A percentile compares a stretch with the other conserved stretches of the same genome.
These are phyloP conservation scores for Auricularia cornea DNA, from an alignment of 768 basidiomycete species.

Conservation along the genomic window DNA sequence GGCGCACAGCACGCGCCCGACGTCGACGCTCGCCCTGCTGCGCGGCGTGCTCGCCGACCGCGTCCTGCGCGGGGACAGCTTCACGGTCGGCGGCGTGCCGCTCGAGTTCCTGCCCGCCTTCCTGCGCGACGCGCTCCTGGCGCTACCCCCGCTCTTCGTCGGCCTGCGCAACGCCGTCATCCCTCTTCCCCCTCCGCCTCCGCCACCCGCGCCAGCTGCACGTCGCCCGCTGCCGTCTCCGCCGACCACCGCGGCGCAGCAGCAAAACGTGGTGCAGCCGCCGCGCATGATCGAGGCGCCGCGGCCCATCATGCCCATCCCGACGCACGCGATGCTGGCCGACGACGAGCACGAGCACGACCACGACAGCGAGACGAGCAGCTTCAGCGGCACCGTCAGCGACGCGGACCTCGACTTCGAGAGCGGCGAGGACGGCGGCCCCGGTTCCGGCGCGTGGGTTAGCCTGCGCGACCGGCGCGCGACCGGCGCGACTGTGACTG, in stretches of 20 bases:
- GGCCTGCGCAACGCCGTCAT: slow-evolving; percentile 53
- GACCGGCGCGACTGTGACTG: not conserved
- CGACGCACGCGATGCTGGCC: not conserved
- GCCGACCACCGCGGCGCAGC: not conserved
- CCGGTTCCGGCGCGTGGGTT: not conserved
- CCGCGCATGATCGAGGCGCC: not conserved
- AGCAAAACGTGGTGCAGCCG: not conserved
- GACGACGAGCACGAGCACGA: not conserved
- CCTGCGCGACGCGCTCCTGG: slow-evolving; percentile 56
- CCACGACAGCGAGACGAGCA: not conserved
- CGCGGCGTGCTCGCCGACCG: slow-evolving; percentile 49
- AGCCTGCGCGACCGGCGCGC: not conserved
- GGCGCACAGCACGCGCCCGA: slow-evolving; percentile 47
- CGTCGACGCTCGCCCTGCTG: slow-evolving; percentile 47
- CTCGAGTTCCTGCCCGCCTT: slow-evolving; percentile 42
- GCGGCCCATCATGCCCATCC: not conserved
- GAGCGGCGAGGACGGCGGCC: not conserved
- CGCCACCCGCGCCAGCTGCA: not conserved
- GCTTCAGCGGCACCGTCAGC: not conserved
- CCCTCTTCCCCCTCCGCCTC: slow-evolving; percentile 36
- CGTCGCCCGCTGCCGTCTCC: not conserved
- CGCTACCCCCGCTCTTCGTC: slow-evolving; percentile 57
- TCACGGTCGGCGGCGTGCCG: not conserved
- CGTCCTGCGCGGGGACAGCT: slow-evolving; percentile 13
- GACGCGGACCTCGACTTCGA: not conserved